Percentiles rank a stretch among this genome's conserved stretches.
phyloP scores from a whole-genome alignment of 1,284 basidiomycete species.

The Wallemia hederae region DNA sequence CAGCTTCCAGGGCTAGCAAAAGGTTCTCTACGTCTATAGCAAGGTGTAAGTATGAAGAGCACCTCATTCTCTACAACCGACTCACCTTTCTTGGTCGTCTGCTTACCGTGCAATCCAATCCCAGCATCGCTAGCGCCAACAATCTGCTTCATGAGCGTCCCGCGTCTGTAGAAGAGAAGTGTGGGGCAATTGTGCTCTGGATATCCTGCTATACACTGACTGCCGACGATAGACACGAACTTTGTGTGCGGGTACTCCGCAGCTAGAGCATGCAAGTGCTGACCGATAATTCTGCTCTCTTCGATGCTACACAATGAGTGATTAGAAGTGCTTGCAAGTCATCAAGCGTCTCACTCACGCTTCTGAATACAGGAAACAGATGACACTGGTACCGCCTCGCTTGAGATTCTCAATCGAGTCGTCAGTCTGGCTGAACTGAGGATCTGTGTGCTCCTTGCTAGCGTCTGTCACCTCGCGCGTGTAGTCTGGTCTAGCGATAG shows the following conservation, averaged over 20 bases:
- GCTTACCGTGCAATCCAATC: slow-evolving; percentile 28
- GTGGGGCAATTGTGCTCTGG: slow-evolving; percentile 78
- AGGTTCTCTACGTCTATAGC: background rate
- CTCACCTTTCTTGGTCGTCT: slow-evolving; percentile 52
- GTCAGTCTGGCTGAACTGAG: slow-evolving; percentile 10
- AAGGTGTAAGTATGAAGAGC: too few species aligned
- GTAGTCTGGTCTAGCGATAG: slow-evolving; percentile 76
- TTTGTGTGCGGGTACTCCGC: slow-evolving; percentile 63
- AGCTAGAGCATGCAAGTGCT: slow-evolving; percentile 44
- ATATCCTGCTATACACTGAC: slow-evolving; percentile 85
- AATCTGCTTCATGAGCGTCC: slow-evolving; percentile 61
- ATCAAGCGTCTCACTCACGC: slow-evolving; percentile 24
- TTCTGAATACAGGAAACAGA: slow-evolving; percentile 66
- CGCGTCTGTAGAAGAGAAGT: slow-evolving; percentile 68
- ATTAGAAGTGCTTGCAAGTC: background rate
- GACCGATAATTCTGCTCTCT: slow-evolving; percentile 41
- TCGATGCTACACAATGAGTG: slow-evolving; percentile 27
- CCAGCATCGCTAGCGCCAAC: slow-evolving; percentile 33
- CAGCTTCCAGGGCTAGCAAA: background rate
- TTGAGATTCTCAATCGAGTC: slow-evolving; percentile 10
- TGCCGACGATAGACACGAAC: slow-evolving; percentile 80
- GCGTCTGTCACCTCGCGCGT: slow-evolving; percentile 82
- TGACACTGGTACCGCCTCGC: slow-evolving; percentile 23
- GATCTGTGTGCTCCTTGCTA: slow-evolving; percentile 35
- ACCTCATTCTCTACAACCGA: too few species aligned